Percentiles rank a stretch among this genome's conserved stretches.
These are phyloP conservation scores for Cutaneotrichosporon cavernicola DNA, from an alignment of 1,284 basidiomycete genomes.

Conservation along the genomic window DNA sequence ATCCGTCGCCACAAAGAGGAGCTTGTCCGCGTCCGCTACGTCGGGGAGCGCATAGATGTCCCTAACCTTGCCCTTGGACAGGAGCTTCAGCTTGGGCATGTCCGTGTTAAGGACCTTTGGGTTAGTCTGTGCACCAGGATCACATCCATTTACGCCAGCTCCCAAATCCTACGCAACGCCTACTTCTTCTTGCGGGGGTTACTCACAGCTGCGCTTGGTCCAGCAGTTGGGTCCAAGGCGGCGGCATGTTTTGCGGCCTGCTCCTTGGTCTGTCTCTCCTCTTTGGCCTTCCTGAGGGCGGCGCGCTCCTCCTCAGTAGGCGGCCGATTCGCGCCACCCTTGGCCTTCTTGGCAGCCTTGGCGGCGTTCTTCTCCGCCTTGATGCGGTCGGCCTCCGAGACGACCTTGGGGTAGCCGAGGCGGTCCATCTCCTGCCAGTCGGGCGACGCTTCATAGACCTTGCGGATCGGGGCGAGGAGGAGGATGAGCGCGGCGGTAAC, in stretches of 20 bases:
- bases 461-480: conserved; percentile 80
- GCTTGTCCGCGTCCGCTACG: conserved; percentile 59
- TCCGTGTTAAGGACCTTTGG: conserved; percentile 42
- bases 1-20: conserved; percentile 94
- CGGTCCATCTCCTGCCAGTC: conserved; percentile 79
- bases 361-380: conserved; percentile 35
- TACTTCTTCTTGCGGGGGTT: neutral
- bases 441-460: conserved; percentile 69
- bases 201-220: conserved; percentile 10
- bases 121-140: conserved; percentile 8
- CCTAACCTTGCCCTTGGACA: conserved; percentile 88
- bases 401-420: conserved; percentile 70
- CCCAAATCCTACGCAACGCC: neutral
- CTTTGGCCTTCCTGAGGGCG: conserved; percentile 42
- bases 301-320: conserved; percentile 52
- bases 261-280: conserved; percentile 48
- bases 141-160: conserved; percentile 2
- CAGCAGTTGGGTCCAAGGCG: conserved; percentile 11
- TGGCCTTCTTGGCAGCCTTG: conserved; percentile 22
- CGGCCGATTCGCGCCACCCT: conserved; percentile 29
- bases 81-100: conserved; percentile 59
- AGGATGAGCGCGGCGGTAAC: conserved; percentile 74
- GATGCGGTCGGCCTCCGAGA: conserved; percentile 24
- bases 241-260: conserved; percentile 35
- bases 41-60: conserved; percentile 75